phyloP scores from a whole-genome alignment of 106 monocot species.

The Dendrobium huoshanense region DNA sequence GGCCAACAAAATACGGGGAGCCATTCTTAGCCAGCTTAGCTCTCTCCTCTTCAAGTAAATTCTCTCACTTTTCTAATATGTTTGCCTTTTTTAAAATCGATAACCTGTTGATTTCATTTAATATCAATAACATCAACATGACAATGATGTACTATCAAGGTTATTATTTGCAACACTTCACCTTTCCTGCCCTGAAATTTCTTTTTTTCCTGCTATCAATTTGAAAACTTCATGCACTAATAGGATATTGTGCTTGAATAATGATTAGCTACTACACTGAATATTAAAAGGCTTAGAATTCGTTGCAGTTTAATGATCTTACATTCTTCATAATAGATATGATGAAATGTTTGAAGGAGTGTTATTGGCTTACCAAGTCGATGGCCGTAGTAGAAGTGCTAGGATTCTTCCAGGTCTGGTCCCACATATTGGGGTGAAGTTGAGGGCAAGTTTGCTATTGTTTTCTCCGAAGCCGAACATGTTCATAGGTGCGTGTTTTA shows the following conservation, averaged over 20 bases:
- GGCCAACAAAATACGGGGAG: slow-evolving; percentile 28
- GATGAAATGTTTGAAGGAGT: slow-evolving; percentile 79
- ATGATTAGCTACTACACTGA: background rate
- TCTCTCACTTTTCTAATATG: background rate
- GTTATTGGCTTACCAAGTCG: slow-evolving; percentile 55
- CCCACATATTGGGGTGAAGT: slow-evolving; percentile 65
- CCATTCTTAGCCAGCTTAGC: slow-evolving; percentile 71
- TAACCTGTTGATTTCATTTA: background rate
- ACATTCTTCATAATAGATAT: slow-evolving; percentile 35
- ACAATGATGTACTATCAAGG: background rate
- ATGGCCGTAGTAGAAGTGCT: slow-evolving; percentile 23
- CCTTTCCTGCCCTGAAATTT: background rate
- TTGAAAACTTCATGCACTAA: background rate
- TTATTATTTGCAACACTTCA: background rate
- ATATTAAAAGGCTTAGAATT: background rate
- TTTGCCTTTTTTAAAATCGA: background rate
- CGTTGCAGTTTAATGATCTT: background rate
- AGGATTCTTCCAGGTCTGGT: slow-evolving; percentile 76
- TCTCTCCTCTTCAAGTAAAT: slow-evolving; percentile 70
- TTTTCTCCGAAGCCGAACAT: slow-evolving; percentile 80
- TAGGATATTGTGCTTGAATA: background rate
- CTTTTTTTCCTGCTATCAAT: background rate
- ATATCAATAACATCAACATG: background rate
- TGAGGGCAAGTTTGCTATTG: slow-evolving; percentile 60
- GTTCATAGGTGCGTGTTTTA: slow-evolving; percentile 50